Conservation (phyloP, 176 grass and related monocot genomes). For the Raddia guianensis region DNA sequence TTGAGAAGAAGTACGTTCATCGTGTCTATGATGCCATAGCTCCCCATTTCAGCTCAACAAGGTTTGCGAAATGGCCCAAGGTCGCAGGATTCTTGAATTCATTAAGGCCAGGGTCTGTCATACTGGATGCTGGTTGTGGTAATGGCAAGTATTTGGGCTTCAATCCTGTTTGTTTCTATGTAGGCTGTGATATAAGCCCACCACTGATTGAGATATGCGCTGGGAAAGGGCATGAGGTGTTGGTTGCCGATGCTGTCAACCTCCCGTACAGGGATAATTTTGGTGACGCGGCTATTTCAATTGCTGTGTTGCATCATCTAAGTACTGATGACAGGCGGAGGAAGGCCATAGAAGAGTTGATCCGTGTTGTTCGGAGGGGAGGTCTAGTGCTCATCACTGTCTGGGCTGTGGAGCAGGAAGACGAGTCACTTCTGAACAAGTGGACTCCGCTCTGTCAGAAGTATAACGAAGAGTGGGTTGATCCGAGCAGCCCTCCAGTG, state of each 20-base stretch:
- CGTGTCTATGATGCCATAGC: slow-evolving; percentile 89
- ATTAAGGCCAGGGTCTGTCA: slow-evolving; percentile 59
- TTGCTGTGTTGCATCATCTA: slow-evolving; percentile 89
- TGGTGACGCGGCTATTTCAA: slow-evolving; percentile 85
- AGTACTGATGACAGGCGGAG: slow-evolving; percentile 84
- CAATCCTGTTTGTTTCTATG: slow-evolving; percentile 77
- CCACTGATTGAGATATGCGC: slow-evolving; percentile 74
- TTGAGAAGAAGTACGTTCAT: slow-evolving; percentile 91
- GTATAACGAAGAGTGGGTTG: slow-evolving; percentile 94
- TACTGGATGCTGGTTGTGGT: slow-evolving; percentile 93
- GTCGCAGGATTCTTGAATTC: slow-evolving; percentile 81
- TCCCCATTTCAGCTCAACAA: slow-evolving; percentile 89
- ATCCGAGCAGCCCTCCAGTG: slow-evolving; percentile 51
- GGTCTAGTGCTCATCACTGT: slow-evolving; percentile 94
- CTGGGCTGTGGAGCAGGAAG: slow-evolving; percentile 93
- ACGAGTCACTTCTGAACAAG: slow-evolving; percentile 68
- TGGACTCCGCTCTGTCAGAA: slow-evolving; percentile 89
- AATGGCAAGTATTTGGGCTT: slow-evolving; percentile 92
- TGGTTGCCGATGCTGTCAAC: slow-evolving; percentile 89
- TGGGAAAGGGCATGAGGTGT: slow-evolving; percentile 76
- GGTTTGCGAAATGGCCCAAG: slow-evolving; percentile 98
- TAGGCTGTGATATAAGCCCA: slow-evolving; percentile 92
- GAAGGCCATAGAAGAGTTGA: slow-evolving; percentile 85
- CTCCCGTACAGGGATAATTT: slow-evolving; percentile 86
- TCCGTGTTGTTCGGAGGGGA: slow-evolving; percentile 78